A percentile compares a stretch with the other conserved stretches of the same genome.
These are phyloP conservation scores for Dillenia turbinata DNA, from an alignment of 164 flowering plant genomes.

Conservation along the genomic window DNA sequence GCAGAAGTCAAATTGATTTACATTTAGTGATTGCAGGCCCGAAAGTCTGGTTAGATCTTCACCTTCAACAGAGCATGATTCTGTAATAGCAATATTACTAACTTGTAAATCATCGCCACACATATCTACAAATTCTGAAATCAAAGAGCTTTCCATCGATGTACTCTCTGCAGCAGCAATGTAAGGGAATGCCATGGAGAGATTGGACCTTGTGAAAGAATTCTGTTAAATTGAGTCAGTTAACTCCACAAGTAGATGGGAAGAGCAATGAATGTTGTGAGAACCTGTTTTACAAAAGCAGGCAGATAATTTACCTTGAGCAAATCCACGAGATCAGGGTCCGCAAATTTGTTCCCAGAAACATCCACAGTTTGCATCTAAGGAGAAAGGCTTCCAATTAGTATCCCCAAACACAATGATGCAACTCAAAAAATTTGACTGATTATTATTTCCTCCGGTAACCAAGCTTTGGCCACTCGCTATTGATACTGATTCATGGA, in stretches of 20 bases:
- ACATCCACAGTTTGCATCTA: constrained; percentile 62
- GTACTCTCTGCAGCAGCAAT: constrained; percentile 48
- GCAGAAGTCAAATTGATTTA: constrained; percentile 21
- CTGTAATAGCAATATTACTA: constrained; percentile 42
- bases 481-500: too few species aligned
- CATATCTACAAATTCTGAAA: constrained; percentile 54
- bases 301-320: constrained; percentile 51
- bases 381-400: constrained; percentile 15
- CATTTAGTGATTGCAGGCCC: constrained; percentile 54
- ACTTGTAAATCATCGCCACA: constrained; percentile 46
- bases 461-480: too few species aligned
- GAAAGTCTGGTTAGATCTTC: constrained; percentile 41
- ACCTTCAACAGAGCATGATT: constrained; percentile 58
- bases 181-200: constrained; percentile 88
- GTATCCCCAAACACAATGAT: neutral
- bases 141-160: constrained; percentile 53
- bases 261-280: neutral
- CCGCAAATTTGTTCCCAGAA: constrained; percentile 33
- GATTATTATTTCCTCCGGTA: too few species aligned
- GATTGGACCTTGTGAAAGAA: constrained; percentile 56
- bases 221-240: constrained; percentile 31
- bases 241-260: neutral
- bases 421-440: too few species aligned
- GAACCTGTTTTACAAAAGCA: neutral
- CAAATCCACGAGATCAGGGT: constrained; percentile 49